Evolutionary conservation across 768 basidiomycete species (phyloP).

Genomic region (Mycena indigotica): DNA sequence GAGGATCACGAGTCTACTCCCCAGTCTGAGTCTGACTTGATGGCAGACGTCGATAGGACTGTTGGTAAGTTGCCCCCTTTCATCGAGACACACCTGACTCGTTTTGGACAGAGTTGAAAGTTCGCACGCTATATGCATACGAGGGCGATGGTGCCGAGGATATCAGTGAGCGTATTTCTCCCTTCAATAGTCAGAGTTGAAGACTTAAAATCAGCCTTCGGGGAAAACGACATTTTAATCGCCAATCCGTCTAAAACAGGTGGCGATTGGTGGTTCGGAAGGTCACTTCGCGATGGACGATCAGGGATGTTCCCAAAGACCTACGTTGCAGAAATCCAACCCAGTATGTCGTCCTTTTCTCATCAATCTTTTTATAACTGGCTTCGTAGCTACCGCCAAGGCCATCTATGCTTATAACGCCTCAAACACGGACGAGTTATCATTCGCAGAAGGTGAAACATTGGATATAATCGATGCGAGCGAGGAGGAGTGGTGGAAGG

Average conservation of each 20-base stretch:
- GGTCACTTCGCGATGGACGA: slow-evolving; percentile 59
- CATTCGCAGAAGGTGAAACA: slow-evolving; percentile 79
- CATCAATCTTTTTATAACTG: slow-evolving; percentile 4
- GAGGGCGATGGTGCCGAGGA: slow-evolving; percentile 88
- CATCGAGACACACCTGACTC: slow-evolving; percentile 6
- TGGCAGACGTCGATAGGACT: slow-evolving; percentile 74
- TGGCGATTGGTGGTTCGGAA: slow-evolving; percentile 95
- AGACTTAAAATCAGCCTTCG: slow-evolving; percentile 58
- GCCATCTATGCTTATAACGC: slow-evolving; percentile 81
- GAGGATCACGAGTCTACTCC: slow-evolving; percentile 39
- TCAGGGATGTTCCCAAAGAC: slow-evolving; percentile 89
- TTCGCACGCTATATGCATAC: slow-evolving; percentile 82
- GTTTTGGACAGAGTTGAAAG: slow-evolving; percentile 59
- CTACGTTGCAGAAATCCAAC: slow-evolving; percentile 75
- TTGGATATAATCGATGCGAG: slow-evolving; percentile 79
- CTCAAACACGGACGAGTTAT: slow-evolving; percentile 75
- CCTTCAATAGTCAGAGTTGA: slow-evolving; percentile 7
- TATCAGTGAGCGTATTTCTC: slow-evolving; percentile 58
- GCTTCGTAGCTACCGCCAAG: slow-evolving; percentile 59
- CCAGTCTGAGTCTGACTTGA: slow-evolving; percentile 41
- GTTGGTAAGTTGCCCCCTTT: slow-evolving; percentile 46
- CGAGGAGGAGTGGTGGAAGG: slow-evolving; percentile 96
- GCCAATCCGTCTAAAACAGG: slow-evolving; percentile 86
- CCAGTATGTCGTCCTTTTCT: slow-evolving; percentile 50
- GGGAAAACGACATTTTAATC: slow-evolving; percentile 71